Base-by-base conservation (phyloP, 495 filamentous ascomycete species). In the Amorphotheca resinae region DNA sequence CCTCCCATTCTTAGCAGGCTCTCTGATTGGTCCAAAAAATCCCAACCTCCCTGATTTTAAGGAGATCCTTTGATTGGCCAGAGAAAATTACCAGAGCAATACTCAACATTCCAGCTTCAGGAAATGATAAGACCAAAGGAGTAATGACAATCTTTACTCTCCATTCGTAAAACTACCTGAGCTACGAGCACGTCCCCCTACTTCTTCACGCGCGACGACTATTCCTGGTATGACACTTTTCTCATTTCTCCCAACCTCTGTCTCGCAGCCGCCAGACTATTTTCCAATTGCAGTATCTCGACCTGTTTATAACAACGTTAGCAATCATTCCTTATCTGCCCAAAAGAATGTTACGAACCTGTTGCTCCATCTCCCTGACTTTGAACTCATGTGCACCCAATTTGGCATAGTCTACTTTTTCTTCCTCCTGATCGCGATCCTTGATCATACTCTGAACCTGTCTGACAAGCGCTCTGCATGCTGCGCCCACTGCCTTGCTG, bases 361-460 rank as follows among this genome's bases (percentile, higher is more conserved):
- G 93, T 62, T 98, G 93, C 67, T 98, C 89, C 93, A 98, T 98
- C 69, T 98, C 87, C 56, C 80, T 73, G 11, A 95, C 86, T 69
- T 98, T 98, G 70, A 98, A 95, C 67, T 96, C 91, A 63, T 94
- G 87, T 38, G 80, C 74, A 53, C 83, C 86, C 26, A 96, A 65
- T 61, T 84, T 84, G 0, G 71, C 66, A 60, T 95, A 98, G 59
- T 98, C 88, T 22, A 91, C 77, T n/a, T 69, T 66, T 23, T 95
- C 93, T 17, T 88, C 86, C 12, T 83, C 88, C 50, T 69, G 70
- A 60, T 84, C 80, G 52, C 81, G 77, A 60, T 91, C 78, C 54
- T 80, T 74, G 60, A 98, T 95, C 64, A 96, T 95, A 45, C 69
- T 70, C 67, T 95, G 93, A 40, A 96, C 91, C 64, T 95, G 93